Base-by-base conservation (phyloP, 257 asterid species). In the Penstemon davidsonii region DNA sequence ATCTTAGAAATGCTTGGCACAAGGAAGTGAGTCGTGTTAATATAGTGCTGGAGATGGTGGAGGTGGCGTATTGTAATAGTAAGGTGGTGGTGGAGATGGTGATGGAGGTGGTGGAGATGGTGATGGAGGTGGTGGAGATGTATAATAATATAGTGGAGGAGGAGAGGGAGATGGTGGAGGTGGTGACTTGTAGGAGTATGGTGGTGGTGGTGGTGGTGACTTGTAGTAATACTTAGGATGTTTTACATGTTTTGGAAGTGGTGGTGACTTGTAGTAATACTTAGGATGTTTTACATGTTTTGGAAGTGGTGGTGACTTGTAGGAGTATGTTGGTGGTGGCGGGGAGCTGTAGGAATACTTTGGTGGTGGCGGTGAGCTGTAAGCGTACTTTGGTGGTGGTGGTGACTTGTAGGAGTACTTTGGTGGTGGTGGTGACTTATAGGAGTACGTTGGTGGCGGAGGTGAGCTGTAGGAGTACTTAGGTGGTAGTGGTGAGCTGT, bases 281-380 rank as follows among this genome's bases (percentile, higher is more conserved):
- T 36, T 58, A 0, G 63, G 63, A 15, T 9, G 63, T 15, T 15
- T 15, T 15, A 15, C 18, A 15, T 15, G 18, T 15, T 15, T 15
- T 15, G 18, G 18, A 15, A 15, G 63, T 8, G 63, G 46, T 11
- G 63, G 43, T 0, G 63, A 58, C 4, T 15, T 58, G 63, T 58
- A 58, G 18, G 5, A 6, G 19, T 58, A 58, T 1, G 12, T 58
- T 5, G 63, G 63, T 9, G 62, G 62, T 2, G 62, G 62, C 4
- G 62, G 46, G 5, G 64, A 59, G 36, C 25, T 59, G 37, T 60
- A 60, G 8, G 19, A 13, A 46, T 59, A 39, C 33, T 59, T 59
- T 55, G 60, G 60, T 7, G 64, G 64, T 59, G 64, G 64, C 6
- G 64, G 64, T 38, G 64, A 59, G 5, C 10, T 59, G 18, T 59